phyloP scores from a whole-genome alignment of 768 basidiomycete species.

The Tulasnella sp. region DNA sequence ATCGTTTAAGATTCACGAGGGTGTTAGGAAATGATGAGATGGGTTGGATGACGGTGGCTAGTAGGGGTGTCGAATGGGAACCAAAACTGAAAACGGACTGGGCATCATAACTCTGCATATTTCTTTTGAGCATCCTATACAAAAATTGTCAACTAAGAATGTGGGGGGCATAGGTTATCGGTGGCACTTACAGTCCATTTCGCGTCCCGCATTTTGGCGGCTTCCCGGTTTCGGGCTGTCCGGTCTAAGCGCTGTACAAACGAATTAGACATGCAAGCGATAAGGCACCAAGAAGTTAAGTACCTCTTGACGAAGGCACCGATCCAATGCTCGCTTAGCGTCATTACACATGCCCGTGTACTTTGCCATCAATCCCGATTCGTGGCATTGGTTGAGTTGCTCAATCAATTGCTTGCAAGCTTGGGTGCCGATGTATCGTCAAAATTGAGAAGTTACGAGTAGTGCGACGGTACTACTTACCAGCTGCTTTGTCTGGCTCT shows the following conservation, averaged over 20 bases:
- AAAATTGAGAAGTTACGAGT: neutral
- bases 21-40: neutral
- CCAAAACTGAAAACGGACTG: neutral
- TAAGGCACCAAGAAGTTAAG: neutral
- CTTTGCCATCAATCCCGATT: constrained; percentile 33
- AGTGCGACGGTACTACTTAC: neutral
- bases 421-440: neutral
- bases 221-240: constrained; percentile 30
- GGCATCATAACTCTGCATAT: constrained; percentile 22
- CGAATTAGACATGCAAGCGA: neutral
- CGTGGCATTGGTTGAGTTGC: constrained; percentile 36
- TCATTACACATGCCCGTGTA: constrained; percentile 36
- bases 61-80: neutral
- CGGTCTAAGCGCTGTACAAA: constrained; percentile 27
- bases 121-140: constrained; percentile 27
- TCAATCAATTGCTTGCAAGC: constrained; percentile 36
- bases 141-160: neutral
- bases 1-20: neutral
- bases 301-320: constrained; percentile 36
- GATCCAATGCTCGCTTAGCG: constrained; percentile 26
- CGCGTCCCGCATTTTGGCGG: constrained; percentile 8
- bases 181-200: constrained; percentile 8
- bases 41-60: neutral
- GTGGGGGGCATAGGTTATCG: neutral
- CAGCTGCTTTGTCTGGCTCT: constrained; percentile 27